Evolutionary conservation across 495 filamentous ascomycete genomes (phyloP), one percentile per base, ranked within the genome.

Genomic region (Xylaria cubensis): DNA sequence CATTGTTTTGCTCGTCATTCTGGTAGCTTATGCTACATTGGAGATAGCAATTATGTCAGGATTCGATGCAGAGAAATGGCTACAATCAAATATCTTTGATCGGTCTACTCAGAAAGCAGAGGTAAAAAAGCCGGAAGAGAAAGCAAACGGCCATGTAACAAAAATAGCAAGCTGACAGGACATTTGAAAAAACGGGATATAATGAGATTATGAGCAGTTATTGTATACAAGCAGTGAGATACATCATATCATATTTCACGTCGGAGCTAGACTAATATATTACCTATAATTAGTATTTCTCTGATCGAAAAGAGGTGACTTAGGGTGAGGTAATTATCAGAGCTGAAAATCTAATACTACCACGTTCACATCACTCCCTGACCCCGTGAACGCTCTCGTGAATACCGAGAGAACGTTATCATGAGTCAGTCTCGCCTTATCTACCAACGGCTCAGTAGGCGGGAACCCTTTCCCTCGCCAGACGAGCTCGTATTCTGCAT

Each of bases 1-100:
- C 75, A 51, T 94, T 9, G 81, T 92, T 36, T 88, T 89, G 1
- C 15, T 87, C 5, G 55, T 82, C 1, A 74, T 74, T 9, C 71
- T 78, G 0, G 32, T 84, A 55, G 72, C 81, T 19, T 84, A 79
- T 29, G 74, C 71, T 0, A 68, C 69, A 8, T 72, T 79, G 1
- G 70, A 58, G 24, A 66, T 76, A 21, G 53, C 80, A 19, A 72
- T 67, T 1, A 63, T 70, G 8, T 72, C 67, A 1, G 76, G 78
- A 34, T 74, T 75, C n/a, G 76, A 78, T 36, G 50, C 68, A 39
- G 74, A 78, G 44, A 73, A 72, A 13, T 63, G 64, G 69, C 53
- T 73, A 3, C 34, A 29, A 17, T 7, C 67, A 13, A 76, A 58
- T 24, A 4, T 53, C 17, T 12, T 58, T 3, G 13, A 42, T 26